Base-by-base conservation (phyloP, 805 yeast species). In the Metschnikowia henanensis region DNA sequence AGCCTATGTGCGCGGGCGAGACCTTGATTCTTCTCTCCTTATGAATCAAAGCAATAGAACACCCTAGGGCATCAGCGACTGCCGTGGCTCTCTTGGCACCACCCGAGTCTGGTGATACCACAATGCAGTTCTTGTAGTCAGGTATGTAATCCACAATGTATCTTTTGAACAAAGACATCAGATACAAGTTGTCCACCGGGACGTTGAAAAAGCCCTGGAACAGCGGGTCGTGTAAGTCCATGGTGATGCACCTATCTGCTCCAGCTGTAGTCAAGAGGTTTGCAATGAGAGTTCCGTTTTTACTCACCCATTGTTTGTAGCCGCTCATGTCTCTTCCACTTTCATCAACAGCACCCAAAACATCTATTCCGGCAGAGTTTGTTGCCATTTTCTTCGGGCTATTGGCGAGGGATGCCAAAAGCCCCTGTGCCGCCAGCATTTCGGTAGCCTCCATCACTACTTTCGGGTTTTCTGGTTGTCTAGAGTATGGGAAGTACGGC, bases 51-150 rank as follows among this genome's bases (percentile, higher is more conserved):
- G 99, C 99, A 70, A 94, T 91, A 20, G 90, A 79, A 71, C 94
- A 78, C 16, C 88, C 90, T 45, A 94, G 68, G 1, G 86, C 79
- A 66, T 94, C 99, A 1, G 99, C 99, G 48, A 94, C 78, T 1
- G 92, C 84, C 1, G 96, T 87, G 25, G 99, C 97, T 52, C 99
- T 73, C 65, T 94, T 94, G 38, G 99, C 99, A 50, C 99, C 99
- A 59, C 99, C 99, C 18, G 97, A 94, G 66, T 94, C 99, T 0
- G 99, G 99, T 1, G 97, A 89, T 26, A 94, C 97, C 55, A 94
- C 81, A 6, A 94, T 96, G 32, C 92, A 86, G 31, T 90, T 84
- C 52, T 79, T 79, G 60, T 82, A 88, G 49, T 87, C 66, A n/a
- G 95, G 92, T 43, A 94, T 82, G 50, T 75, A 73, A 46, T 84